Evolutionary conservation across 2,329 filamentous ascomycete species (phyloP).

Genomic region (Cladosporium sp.): DNA sequence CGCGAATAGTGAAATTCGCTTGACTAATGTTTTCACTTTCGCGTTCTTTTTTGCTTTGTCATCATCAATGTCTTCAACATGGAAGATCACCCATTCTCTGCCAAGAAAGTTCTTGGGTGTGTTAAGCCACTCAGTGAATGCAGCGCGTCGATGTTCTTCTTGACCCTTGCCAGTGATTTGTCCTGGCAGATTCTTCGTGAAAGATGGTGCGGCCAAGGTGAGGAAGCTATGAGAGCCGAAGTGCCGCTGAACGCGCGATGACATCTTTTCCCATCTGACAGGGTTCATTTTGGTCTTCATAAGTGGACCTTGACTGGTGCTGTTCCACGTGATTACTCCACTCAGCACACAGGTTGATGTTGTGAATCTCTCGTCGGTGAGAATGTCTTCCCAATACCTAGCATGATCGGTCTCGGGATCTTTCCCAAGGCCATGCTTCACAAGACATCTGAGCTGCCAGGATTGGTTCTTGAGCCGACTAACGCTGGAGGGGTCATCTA

Average conservation of each 20-base stretch:
- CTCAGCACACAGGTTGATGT: neutral
- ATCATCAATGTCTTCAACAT: slow-evolving; percentile 27
- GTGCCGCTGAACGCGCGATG: slow-evolving; percentile 22
- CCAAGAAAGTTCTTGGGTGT: slow-evolving; percentile 37
- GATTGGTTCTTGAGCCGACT: too few species aligned
- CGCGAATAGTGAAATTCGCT: slow-evolving; percentile 16
- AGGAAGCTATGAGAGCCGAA: slow-evolving; percentile 40
- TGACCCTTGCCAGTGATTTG: slow-evolving; percentile 18
- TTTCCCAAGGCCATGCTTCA: neutral
- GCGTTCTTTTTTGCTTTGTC: neutral
- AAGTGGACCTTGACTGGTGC: neutral
- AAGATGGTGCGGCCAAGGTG: slow-evolving; percentile 34
- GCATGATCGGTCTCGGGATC: neutral
- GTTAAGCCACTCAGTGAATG: neutral
- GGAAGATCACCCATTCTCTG: slow-evolving; percentile 38
- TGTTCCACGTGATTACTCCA: neutral
- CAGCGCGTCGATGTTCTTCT: neutral
- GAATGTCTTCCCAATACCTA: neutral
- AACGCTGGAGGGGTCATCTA: neutral
- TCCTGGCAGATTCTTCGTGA: slow-evolving; percentile 15
- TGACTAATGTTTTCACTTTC: neutral
- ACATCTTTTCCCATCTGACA: neutral
- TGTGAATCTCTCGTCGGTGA: neutral
- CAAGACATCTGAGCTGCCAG: neutral
- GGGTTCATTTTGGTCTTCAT: neutral